Base-by-base conservation (phyloP, 139 green algal genomes). In the Haematococcus lacustris region DNA sequence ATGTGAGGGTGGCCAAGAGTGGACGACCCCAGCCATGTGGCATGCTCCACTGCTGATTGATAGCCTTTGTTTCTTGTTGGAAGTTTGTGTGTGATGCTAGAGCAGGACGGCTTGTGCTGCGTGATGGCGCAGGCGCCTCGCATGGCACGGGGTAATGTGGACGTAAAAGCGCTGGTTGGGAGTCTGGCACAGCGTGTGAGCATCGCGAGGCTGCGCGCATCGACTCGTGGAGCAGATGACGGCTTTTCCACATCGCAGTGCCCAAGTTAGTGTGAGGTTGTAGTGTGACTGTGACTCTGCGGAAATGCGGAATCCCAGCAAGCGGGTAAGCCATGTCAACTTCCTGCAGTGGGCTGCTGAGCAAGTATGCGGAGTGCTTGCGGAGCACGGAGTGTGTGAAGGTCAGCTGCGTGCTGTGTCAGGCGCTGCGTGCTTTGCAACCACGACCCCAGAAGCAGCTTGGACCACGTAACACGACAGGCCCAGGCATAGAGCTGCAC, bases 291-390 rank as follows among this genome's bases (percentile, higher is more conserved):
- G n/a, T n/a, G n/a, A n/a, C n/a, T n/a, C n/a, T n/a, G n/a, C n/a
- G n/a, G n/a, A n/a, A n/a, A n/a, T n/a, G n/a, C n/a, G 47, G 47
- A 57, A 57, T 57, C 17, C 47, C 47, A 57, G 21, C 47, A 57
- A 57, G 47, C 47, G 47, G 13, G 21, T 57, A 57, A 21, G 47
- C 13, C 53, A 94, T 94, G 89, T 90, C 84, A 1, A 88, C 82
- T 3, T 82, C 76, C 4, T 94, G 89, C 47, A 91, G 9, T 87
- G 92, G 38, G 89, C 93, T 1, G 80, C n/a, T n/a, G n/a, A n/a
- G n/a, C n/a, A n/a, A n/a, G n/a, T n/a, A n/a, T n/a, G n/a, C n/a
- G n/a, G n/a, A 85, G 30, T 95, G 90, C 76, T 39, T 95, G 33
- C 76, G 86, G 0, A 63, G 87, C 7, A 87, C 77, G 9, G 86